phyloP scores from a whole-genome alignment of 371 early-diverging fungal species.

The Zopfochytrium polystomum region DNA sequence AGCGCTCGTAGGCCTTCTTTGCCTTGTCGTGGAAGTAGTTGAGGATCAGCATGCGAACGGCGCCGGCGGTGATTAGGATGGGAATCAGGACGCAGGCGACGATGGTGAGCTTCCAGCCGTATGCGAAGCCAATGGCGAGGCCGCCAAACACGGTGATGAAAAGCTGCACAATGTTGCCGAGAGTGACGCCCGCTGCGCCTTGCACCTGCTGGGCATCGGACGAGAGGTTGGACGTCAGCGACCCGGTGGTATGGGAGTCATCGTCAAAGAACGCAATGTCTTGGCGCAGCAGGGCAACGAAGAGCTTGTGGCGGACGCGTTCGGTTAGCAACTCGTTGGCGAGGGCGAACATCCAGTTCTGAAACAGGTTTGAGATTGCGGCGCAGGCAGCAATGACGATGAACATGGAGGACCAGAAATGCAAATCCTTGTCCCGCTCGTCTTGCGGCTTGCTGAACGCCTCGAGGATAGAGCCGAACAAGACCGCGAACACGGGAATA shows the following conservation, averaged over 20 bases:
- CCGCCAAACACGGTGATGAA: constrained; percentile 30
- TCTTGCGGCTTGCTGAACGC: not conserved
- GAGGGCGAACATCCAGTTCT: constrained; percentile 8
- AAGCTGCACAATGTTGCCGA: constrained; percentile 24
- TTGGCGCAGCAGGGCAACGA: constrained; percentile 67
- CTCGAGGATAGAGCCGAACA: not conserved
- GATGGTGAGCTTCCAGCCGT: constrained; percentile 37
- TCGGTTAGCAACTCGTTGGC: constrained; percentile 45
- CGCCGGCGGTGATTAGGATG: constrained; percentile 18
- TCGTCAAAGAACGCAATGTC: constrained; percentile 84
- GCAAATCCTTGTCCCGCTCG: constrained; percentile 5
- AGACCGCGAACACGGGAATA: not conserved
- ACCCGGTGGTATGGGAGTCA: constrained; percentile 74
- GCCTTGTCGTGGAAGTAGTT: constrained; percentile 25
- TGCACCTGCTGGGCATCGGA: constrained; percentile 73
- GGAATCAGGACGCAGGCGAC: constrained; percentile 32
- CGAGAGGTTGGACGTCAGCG: constrained; percentile 76
- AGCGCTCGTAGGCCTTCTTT: constrained; percentile 49
- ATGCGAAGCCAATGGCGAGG: constrained; percentile 26
- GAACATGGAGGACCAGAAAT: constrained; percentile 71
- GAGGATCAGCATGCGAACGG: constrained; percentile 16
- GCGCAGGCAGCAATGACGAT: constrained; percentile 54
- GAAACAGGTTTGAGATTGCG: not conserved
- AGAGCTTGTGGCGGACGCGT: constrained; percentile 55
- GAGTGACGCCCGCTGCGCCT: constrained; percentile 29